phyloP scores from a whole-genome alignment of 208 protist species.

The Vickermania spadyakhi region DNA sequence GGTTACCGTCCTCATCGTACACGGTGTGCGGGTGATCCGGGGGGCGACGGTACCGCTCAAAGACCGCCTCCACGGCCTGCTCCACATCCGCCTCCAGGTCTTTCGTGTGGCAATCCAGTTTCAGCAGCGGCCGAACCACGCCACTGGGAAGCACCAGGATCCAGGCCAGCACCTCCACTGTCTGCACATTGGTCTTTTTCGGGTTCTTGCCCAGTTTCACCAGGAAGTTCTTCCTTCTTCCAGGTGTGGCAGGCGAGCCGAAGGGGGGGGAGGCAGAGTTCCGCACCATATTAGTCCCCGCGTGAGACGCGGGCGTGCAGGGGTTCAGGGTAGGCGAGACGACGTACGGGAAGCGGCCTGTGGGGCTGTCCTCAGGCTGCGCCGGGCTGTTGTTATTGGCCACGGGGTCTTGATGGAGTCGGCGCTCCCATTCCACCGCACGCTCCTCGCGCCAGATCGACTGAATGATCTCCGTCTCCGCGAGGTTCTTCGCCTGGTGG shows the following conservation, averaged over 20 bases:
- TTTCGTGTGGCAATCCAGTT: conserved; percentile 6
- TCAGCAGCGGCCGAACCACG: conserved; percentile 17
- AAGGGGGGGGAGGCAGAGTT: not conserved
- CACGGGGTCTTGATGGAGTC: not conserved
- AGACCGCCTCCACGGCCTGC: not conserved
- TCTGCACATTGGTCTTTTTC: not conserved
- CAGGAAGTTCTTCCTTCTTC: not conserved
- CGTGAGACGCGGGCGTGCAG: too few relatives aligned
- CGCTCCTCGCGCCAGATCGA: conserved; percentile 17
- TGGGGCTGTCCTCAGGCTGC: not conserved
- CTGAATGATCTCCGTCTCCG: conserved; percentile 26
- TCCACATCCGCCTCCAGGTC: not conserved
- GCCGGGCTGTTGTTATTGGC: not conserved
- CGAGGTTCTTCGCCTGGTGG: conserved; percentile 22
- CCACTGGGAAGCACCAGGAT: conserved; percentile 26
- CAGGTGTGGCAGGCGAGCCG: not conserved
- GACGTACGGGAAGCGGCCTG: not conserved
- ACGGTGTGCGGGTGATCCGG: not conserved
- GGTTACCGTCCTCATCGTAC: not conserved
- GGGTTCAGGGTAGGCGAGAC: not conserved
- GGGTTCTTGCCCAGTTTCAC: conserved; percentile 1
- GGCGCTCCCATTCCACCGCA: not conserved
- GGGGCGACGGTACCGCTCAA: not conserved
- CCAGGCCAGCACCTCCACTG: conserved; percentile 27
- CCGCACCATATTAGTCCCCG: not conserved